Evolutionary conservation across 1,139 yeast genomes (phyloP).

Genomic region (Geotrichum candidum): DNA sequence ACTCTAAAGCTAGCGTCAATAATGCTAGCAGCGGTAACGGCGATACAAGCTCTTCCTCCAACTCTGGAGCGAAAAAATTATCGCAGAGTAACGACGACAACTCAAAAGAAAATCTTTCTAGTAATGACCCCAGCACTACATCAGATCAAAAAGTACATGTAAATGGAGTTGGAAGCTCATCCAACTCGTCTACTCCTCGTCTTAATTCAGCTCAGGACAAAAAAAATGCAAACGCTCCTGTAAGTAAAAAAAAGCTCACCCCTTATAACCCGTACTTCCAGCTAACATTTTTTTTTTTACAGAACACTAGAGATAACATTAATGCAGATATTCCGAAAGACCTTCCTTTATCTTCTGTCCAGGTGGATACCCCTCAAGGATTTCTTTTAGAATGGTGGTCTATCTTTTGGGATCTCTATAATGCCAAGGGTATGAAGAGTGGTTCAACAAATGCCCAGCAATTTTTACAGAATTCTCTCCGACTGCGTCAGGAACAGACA

Average conservation of each 20-base stretch:
- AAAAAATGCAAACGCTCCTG: background rate
- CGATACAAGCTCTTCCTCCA: background rate
- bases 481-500: conserved; percentile 49
- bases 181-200: conserved; percentile 1
- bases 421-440: conserved; percentile 59
- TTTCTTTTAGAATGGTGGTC: conserved; percentile 95
- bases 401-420: conserved; percentile 89
- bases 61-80: background rate
- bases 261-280: background rate
- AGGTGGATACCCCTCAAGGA: conserved; percentile 70
- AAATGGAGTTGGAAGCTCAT: background rate
- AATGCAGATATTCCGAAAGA: background rate
- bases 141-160: background rate
- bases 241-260: background rate
- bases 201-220: conserved; percentile 1
- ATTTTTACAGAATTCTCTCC: conserved; percentile 42
- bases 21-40: background rate
- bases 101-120: background rate
- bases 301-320: background rate
- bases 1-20: background rate
- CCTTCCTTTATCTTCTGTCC: conserved; percentile 23
- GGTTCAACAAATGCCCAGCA: conserved; percentile 61
- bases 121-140: background rate
- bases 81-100: background rate
- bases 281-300: background rate